These are phyloP conservation scores for Nepenthes mirabilis DNA, from an alignment of 148 eudicot genomes.

Conservation along the genomic window DNA sequence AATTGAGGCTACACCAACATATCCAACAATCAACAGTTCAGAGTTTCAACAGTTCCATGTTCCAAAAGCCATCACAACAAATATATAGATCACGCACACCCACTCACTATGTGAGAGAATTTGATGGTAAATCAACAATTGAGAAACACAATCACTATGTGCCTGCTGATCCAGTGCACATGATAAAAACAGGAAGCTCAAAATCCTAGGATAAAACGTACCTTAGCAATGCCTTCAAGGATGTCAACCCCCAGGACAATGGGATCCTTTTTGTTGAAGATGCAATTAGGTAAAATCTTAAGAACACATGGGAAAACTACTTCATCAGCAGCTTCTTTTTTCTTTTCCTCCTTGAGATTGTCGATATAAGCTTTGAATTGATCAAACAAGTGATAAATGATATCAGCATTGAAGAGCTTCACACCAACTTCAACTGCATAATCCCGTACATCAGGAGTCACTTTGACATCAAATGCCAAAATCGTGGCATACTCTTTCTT, in stretches of 20 bases:
- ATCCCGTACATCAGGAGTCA: slow-evolving; percentile 81
- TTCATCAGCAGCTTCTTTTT: slow-evolving; percentile 81
- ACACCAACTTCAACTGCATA: slow-evolving; percentile 87
- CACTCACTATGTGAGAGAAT: too few relatives aligned
- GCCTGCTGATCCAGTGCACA: too few relatives aligned
- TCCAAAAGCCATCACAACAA: too few relatives aligned
- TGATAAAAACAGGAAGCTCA: neutral
- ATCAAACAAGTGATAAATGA: slow-evolving; percentile 76
- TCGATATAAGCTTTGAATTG: slow-evolving; percentile 90
- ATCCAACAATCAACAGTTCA: too few relatives aligned
- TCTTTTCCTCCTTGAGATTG: slow-evolving; percentile 79
- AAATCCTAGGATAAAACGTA: slow-evolving; percentile 12
- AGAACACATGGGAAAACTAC: slow-evolving; percentile 92
- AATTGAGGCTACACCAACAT: too few relatives aligned
- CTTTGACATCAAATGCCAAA: slow-evolving; percentile 95
- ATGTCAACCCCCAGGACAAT: slow-evolving; percentile 89
- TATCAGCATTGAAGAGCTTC: slow-evolving; percentile 70
- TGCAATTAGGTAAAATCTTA: slow-evolving; percentile 57
- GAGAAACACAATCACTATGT: too few relatives aligned
- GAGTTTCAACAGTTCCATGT: too few relatives aligned
- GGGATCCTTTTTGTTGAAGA: slow-evolving; percentile 84
- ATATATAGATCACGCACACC: too few relatives aligned
- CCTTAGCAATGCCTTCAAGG: slow-evolving; percentile 74
- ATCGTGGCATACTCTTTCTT: slow-evolving; percentile 88
- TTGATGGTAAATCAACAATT: too few relatives aligned